These are phyloP conservation scores for Persicaria tinctoria DNA, from an alignment of 148 eudicot genomes.

Conservation along the genomic window DNA sequence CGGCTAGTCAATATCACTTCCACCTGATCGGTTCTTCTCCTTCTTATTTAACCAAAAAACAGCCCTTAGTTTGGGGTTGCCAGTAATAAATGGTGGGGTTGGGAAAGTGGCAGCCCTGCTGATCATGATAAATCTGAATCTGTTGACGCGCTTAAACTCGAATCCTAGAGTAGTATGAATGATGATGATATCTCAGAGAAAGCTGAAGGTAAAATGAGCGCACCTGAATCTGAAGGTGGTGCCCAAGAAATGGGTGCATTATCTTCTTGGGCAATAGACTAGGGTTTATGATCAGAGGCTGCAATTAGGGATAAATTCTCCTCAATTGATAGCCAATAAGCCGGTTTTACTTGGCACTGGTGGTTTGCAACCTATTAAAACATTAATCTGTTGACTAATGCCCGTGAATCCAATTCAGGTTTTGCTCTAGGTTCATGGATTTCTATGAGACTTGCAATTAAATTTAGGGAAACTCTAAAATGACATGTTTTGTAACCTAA, in stretches of 20 bases:
- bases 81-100: slow-evolving; percentile 54
- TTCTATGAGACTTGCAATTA: too few species aligned
- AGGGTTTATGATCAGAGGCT: too few species aligned
- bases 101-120: slow-evolving; percentile 18
- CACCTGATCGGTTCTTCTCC: slow-evolving; percentile 27
- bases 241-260: slow-evolving; percentile 22
- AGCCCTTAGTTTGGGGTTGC: slow-evolving; percentile 47
- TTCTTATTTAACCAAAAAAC: slow-evolving; percentile 80
- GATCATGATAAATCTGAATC: slow-evolving; percentile 13
- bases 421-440: too few species aligned
- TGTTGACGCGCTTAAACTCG: not conserved
- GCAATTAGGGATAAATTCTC: not conserved
- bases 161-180: slow-evolving; percentile 6
- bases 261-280: not conserved
- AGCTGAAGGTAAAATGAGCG: slow-evolving; percentile 11
- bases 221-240: slow-evolving; percentile 9
- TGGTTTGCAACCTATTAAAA: too few species aligned
- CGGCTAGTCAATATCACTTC: slow-evolving; percentile 26
- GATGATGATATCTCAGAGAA: slow-evolving; percentile 12
- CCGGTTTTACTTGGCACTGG: too few species aligned
- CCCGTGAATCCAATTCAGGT: too few species aligned
- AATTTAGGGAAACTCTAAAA: too few species aligned
- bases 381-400: too few species aligned
- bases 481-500: not conserved
- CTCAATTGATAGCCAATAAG: slow-evolving; percentile 3